Percentiles rank a stretch among this genome's conserved stretches.
phyloP scores from a whole-genome alignment of 305 asterid genomes.

The Fraxinus nigra region DNA sequence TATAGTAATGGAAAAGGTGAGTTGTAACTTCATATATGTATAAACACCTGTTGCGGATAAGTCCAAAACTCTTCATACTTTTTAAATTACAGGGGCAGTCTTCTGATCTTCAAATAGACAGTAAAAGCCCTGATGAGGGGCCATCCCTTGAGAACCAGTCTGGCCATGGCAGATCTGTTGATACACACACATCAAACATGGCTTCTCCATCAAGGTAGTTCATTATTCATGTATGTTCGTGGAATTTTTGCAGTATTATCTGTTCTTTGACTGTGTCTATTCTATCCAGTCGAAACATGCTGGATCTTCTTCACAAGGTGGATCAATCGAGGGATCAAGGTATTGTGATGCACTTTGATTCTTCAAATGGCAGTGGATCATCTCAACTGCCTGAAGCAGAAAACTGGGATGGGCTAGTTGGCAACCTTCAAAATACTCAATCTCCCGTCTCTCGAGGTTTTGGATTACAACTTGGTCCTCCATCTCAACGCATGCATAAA shows the following conservation, averaged over 20 bases:
- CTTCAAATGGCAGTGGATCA: conserved; percentile 41
- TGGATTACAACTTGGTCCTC: conserved; percentile 92
- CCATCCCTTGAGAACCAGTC: conserved; percentile 38
- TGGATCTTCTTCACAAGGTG: conserved; percentile 83
- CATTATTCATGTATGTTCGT: background rate
- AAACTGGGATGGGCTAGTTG: conserved; percentile 49
- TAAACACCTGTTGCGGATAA: conserved; percentile 5
- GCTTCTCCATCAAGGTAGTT: conserved; percentile 53
- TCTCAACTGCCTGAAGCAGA: conserved; percentile 51
- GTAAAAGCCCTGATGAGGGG: conserved; percentile 38
- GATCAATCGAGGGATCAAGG: conserved; percentile 59
- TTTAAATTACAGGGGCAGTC: conserved; percentile 50
- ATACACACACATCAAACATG: conserved; percentile 32
- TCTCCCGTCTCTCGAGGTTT: conserved; percentile 69
- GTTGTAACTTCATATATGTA: conserved; percentile 6
- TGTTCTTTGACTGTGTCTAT: conserved; percentile 22
- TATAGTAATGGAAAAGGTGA: conserved; percentile 40
- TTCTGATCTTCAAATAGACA: conserved; percentile 44
- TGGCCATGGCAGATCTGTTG: conserved; percentile 42
- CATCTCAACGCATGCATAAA: conserved; percentile 49
- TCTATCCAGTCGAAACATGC: conserved; percentile 73
- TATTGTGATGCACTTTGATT: conserved; percentile 30
- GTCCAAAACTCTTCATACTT: conserved; percentile 13
- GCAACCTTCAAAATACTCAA: conserved; percentile 44
- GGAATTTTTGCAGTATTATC: background rate